These are phyloP conservation scores for Sporothrix globosa DNA, from an alignment of 2,329 filamentous ascomycete genomes.

Conservation along the genomic window DNA sequence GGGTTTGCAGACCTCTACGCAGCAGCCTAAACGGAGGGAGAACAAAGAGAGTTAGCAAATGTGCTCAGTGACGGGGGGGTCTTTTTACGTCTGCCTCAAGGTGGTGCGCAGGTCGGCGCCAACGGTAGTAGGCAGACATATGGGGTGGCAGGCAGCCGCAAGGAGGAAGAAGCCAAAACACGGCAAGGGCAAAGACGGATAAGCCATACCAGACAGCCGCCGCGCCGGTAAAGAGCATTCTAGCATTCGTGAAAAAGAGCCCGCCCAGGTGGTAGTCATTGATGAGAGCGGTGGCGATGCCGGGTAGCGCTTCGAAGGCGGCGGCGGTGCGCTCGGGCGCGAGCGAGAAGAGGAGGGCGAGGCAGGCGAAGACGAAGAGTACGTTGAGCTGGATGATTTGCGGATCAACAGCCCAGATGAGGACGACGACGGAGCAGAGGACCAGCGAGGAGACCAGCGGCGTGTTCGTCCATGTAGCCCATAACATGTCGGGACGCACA, in stretches of 20 bases:
- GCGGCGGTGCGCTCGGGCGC: slow-evolving; percentile 48
- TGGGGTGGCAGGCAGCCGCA: not conserved
- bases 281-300: slow-evolving; percentile 43
- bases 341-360: slow-evolving; percentile 49
- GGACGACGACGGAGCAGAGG: slow-evolving; percentile 49
- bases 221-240: slow-evolving; percentile 58
- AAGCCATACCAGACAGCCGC: slow-evolving; percentile 55
- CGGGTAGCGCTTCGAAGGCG: slow-evolving; percentile 44
- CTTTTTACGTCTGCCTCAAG: not conserved
- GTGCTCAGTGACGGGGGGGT: not conserved
- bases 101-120: not conserved
- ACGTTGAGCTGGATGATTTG: slow-evolving; percentile 50
- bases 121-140: not conserved
- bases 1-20: slow-evolving; percentile 82
- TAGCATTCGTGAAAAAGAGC: slow-evolving; percentile 54
- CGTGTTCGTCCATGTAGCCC: slow-evolving; percentile 52
- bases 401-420: slow-evolving; percentile 52
- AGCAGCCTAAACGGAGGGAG: slow-evolving; percentile 64
- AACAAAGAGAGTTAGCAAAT: slow-evolving; percentile 26
- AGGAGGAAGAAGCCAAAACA: not conserved
- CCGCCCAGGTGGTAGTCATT: slow-evolving; percentile 52
- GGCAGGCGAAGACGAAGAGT: slow-evolving; percentile 47
- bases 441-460: slow-evolving; percentile 50
- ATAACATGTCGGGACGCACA: slow-evolving; percentile 52
- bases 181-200: not conserved